Percentiles rank a stretch among this genome's conserved stretches.
These are phyloP conservation scores for Raffaelea ambrosiae DNA, from an alignment of 2,329 filamentous ascomycete species.

Conservation along the genomic window DNA sequence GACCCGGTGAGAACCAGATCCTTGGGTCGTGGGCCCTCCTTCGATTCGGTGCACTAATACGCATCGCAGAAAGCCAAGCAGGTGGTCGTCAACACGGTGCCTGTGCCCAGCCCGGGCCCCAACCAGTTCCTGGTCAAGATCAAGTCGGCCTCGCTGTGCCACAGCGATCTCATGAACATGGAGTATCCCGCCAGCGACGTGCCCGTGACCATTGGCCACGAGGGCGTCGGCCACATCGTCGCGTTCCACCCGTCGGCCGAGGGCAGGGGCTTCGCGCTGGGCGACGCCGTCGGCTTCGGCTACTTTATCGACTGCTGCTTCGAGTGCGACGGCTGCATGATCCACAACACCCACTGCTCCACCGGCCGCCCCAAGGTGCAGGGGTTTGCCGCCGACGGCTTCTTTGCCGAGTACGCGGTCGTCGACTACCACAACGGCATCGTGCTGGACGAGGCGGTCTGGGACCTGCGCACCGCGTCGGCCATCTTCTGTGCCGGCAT, in stretches of 20 bases:
- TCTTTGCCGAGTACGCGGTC: slow-evolving; percentile 37
- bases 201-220: slow-evolving; percentile 29
- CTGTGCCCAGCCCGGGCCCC: slow-evolving; percentile 30
- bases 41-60: not conserved
- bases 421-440: slow-evolving; percentile 36
- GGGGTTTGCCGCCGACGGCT: slow-evolving; percentile 34
- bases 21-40: not conserved
- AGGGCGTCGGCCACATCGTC: slow-evolving; percentile 34
- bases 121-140: slow-evolving; percentile 31
- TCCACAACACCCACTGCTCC: slow-evolving; percentile 32
- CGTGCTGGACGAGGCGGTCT: slow-evolving; percentile 25
- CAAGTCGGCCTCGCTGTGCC: slow-evolving; percentile 25
- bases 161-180: slow-evolving; percentile 19
- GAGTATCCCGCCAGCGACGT: slow-evolving; percentile 13
- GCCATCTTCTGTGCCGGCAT: slow-evolving; percentile 41
- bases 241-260: slow-evolving; percentile 25
- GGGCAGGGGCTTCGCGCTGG: slow-evolving; percentile 29
- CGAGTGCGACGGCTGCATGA: slow-evolving; percentile 35
- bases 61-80: not conserved
- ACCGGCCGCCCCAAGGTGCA: slow-evolving; percentile 28
- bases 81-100: slow-evolving; percentile 26
- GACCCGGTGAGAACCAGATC: slow-evolving; percentile 7
- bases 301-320: slow-evolving; percentile 37
- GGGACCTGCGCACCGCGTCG: slow-evolving; percentile 24
- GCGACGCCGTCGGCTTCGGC: slow-evolving; percentile 35